Evolutionary conservation across 805 yeast species (phyloP).

Genomic region (Saccharomyces cerevisiae): DNA sequence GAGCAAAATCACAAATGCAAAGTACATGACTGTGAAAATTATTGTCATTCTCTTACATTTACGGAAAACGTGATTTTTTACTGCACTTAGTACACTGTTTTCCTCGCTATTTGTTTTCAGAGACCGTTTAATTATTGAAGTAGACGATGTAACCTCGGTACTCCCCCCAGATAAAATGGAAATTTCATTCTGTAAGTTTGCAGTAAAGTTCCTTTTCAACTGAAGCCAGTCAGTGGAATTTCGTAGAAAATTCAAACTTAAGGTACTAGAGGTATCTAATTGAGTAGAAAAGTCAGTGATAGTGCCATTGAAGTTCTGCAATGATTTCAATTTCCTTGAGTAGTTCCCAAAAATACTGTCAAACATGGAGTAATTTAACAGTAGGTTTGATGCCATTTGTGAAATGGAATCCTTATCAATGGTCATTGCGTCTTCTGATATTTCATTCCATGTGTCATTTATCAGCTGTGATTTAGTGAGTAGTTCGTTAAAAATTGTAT

Average conservation of each 20-base stretch:
- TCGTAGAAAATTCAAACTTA: neutral
- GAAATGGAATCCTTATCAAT: slow-evolving; percentile 3
- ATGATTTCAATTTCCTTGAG: neutral
- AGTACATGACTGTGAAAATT: neutral
- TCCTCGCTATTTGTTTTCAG: neutral
- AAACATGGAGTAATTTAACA: slow-evolving; percentile 9
- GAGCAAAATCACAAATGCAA: neutral
- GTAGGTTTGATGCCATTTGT: slow-evolving; percentile 2
- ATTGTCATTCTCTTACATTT: neutral
- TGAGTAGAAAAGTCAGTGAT: neutral
- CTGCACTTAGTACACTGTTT: neutral
- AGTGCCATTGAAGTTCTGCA: neutral
- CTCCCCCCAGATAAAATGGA: neutral
- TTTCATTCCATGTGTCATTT: slow-evolving; percentile 7
- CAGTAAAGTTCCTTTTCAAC: neutral
- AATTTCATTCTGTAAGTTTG: neutral
- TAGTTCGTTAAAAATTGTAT: slow-evolving; percentile 6
- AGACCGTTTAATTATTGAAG: neutral
- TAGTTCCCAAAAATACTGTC: slow-evolving; percentile 3
- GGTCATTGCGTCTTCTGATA: slow-evolving; percentile 8
- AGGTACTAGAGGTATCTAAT: neutral
- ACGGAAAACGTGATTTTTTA: neutral
- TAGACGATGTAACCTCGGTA: neutral
- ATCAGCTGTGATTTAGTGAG: slow-evolving; percentile 11
- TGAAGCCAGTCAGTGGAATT: neutral